A percentile compares a stretch with the other conserved stretches of the same genome.
These are phyloP conservation scores for Hymenoscyphus linearis DNA, from an alignment of 2,329 filamentous ascomycete species.

Conservation along the genomic window DNA sequence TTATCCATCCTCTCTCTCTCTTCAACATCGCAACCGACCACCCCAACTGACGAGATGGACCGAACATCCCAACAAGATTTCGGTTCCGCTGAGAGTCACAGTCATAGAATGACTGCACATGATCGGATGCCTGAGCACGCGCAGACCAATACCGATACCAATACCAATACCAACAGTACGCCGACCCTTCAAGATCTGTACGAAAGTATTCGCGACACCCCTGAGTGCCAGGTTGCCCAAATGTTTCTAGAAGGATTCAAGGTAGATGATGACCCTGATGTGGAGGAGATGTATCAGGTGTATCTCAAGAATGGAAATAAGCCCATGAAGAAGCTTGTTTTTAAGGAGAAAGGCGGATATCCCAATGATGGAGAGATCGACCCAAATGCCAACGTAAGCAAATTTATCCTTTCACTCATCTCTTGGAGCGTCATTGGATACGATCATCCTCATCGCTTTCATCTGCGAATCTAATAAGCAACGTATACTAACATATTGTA, in stretches of 20 bases:
- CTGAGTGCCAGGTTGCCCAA: neutral
- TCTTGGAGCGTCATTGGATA: too few relatives aligned
- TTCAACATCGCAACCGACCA: neutral
- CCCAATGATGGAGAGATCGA: neutral
- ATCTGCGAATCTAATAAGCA: too few relatives aligned
- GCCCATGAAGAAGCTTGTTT: constrained; percentile 5
- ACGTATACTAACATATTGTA: too few relatives aligned
- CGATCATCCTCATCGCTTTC: too few relatives aligned
- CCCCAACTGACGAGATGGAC: neutral
- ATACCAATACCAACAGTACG: neutral
- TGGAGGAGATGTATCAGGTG: constrained; percentile 1
- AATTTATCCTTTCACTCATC: too few relatives aligned
- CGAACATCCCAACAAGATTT: too few relatives aligned
- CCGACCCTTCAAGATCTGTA: neutral
- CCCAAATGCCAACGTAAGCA: neutral
- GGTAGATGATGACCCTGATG: neutral
- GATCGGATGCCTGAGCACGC: too few relatives aligned
- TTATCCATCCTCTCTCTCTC: neutral
- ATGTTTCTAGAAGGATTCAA: neutral
- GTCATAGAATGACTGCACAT: too few relatives aligned
- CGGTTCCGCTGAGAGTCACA: too few relatives aligned
- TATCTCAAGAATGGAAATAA: neutral
- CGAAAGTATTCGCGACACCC: neutral
- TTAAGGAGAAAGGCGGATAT: constrained; percentile 2
- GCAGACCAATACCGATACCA: too few relatives aligned